Base-by-base conservation (phyloP, 2,329 filamentous ascomycete genomes). In the Phaeomoniella chlamydospora region DNA sequence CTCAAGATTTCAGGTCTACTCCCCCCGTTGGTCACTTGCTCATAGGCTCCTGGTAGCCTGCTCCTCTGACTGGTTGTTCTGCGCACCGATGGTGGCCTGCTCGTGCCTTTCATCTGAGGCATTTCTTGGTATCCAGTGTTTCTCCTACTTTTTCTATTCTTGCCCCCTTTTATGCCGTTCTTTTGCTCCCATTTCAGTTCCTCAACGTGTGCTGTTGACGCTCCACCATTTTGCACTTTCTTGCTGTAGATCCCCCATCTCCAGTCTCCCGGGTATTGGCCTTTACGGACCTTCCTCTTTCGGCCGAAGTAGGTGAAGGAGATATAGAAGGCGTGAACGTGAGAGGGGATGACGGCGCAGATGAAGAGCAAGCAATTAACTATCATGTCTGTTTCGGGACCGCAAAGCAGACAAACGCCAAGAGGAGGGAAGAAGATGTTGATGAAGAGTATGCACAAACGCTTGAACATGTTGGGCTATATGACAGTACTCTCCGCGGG, bases 241-340 rank as follows among this genome's bases (percentile, higher is more conserved):
- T 49, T 39, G 5, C 54, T 55, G 35, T 50, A 49, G 37, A 60
- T 58, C 18, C 58, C 43, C 3, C 48, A 36, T 35, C 54, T 56
- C 3, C 43, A 40, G 2, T 49, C 48, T 9, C 58, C 58, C 2
- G 58, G 59, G 34, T 53, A 60, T 22, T 44, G 39, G 3, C 56
- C 56, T 39, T 53, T 55, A 29, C 51, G 47, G 12, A 57, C 57
- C 43, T 55, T 57, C 3, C 47, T 45, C 32, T 53, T 48, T 18
- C 58, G 48, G 30, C 53, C 51, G 43, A 59, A 61, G 41, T 59
- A 62, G 0, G 51, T 53, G 38, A 52, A 52, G 18, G 47, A 52
- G 35, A 62, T 50, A 42, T 60, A 61, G 43, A 62, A 61, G 29
- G 54, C 57, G 39, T 62, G 58, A 3, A 60, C 43, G 37, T 62